Conservation (phyloP, 768 basidiomycete genomes). For the Rhodotorula graminis region DNA sequence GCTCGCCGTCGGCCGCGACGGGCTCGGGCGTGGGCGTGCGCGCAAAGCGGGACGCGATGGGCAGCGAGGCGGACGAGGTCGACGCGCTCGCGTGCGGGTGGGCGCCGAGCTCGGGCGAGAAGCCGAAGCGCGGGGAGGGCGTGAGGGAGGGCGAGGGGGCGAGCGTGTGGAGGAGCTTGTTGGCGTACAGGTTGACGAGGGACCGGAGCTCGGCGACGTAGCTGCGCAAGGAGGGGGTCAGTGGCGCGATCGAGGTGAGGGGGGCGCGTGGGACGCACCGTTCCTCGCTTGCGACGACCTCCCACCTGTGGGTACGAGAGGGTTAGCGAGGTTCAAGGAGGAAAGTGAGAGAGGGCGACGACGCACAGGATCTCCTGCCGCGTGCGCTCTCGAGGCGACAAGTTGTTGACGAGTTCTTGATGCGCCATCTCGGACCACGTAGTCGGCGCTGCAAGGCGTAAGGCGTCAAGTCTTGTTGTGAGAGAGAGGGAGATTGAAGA, state of each 20-base stretch:
- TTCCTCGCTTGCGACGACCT: conserved; percentile 44
- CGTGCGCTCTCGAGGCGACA: conserved; percentile 43
- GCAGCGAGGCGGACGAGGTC: conserved; percentile 16
- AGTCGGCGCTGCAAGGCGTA: conserved; percentile 22
- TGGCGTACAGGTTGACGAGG: conserved; percentile 39
- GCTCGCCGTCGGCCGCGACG: not conserved
- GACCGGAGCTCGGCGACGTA: conserved; percentile 42
- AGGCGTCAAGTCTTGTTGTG: not conserved
- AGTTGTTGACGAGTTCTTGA: conserved; percentile 43
- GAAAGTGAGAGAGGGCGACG: no score
- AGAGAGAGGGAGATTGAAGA: not conserved
- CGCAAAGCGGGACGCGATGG: conserved; percentile 31
- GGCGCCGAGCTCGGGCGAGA: not conserved
- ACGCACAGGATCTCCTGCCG: conserved; percentile 44
- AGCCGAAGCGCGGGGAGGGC: not conserved
- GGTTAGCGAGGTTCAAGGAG: no score
- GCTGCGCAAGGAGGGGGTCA: no score
- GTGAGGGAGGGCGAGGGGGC: not conserved
- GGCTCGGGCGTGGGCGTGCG: conserved; percentile 13
- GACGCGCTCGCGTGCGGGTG: not conserved
- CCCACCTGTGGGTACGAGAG: conserved; percentile 20
- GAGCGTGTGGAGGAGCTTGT: conserved; percentile 40
- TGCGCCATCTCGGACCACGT: conserved; percentile 45
- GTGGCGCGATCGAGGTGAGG: no score
- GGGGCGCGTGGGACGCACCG: conserved; percentile 18